Percentiles rank a stretch among this genome's conserved stretches.
These are phyloP conservation scores for Ceratocystis diversiconidia DNA, from an alignment of 2,329 filamentous ascomycete species.

Conservation along the genomic window DNA sequence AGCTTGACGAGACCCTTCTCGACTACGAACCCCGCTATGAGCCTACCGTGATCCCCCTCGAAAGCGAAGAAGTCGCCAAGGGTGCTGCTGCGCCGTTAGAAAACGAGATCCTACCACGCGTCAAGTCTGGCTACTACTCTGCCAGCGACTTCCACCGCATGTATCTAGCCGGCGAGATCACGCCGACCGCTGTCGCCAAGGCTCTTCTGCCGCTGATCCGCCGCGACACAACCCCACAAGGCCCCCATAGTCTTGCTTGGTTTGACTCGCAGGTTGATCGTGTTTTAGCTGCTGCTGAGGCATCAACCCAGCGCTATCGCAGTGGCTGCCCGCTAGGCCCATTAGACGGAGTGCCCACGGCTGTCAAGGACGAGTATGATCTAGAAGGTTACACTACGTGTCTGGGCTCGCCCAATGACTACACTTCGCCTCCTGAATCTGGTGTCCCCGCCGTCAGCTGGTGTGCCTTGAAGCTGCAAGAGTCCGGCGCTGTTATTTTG, in stretches of 20 bases:
- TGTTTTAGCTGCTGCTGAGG: slow-evolving; percentile 31
- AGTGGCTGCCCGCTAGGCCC: slow-evolving; percentile 44
- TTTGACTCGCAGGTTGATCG: slow-evolving; percentile 31
- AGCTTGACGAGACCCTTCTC: slow-evolving; percentile 37
- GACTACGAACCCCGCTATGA: slow-evolving; percentile 36
- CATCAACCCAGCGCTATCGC: slow-evolving; percentile 34
- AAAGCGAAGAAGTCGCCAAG: slow-evolving; percentile 22
- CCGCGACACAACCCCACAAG: slow-evolving; percentile 26
- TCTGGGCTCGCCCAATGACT: slow-evolving; percentile 48
- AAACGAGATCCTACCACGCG: slow-evolving; percentile 7
- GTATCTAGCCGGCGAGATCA: slow-evolving; percentile 33
- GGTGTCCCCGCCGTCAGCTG: slow-evolving; percentile 40
- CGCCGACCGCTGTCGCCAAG: slow-evolving; percentile 32
- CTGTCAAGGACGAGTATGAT: slow-evolving; percentile 64
- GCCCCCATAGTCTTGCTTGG: slow-evolving; percentile 32
- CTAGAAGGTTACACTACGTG: slow-evolving; percentile 58
- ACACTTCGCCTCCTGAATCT: slow-evolving; percentile 33
- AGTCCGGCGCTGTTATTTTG: slow-evolving; percentile 55
- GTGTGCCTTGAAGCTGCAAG: slow-evolving; percentile 55
- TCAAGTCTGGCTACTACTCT: slow-evolving; percentile 24
- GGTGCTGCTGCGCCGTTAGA: not conserved
- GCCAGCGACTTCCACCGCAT: slow-evolving; percentile 32
- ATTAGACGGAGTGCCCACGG: slow-evolving; percentile 59
- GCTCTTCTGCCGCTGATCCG: slow-evolving; percentile 34
- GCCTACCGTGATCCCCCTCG: slow-evolving; percentile 33